Conservation (phyloP, 129 eudicot genomes). For the Flaveria sonorensis region DNA sequence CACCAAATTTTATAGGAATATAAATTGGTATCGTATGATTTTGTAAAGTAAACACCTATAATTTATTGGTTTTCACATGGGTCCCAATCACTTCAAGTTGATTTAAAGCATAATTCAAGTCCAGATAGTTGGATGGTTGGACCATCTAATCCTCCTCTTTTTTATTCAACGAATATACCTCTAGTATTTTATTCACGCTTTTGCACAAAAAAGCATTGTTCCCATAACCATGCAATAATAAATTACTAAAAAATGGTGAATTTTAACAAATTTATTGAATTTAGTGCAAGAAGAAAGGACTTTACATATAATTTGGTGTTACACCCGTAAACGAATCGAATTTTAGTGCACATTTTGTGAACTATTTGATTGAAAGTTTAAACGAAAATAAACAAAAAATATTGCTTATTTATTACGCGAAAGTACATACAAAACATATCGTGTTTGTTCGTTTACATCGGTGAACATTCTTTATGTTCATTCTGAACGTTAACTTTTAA, state of each 20-base stretch:
- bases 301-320: no score
- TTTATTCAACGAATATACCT: not conserved
- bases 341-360: no score
- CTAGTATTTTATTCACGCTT: not conserved
- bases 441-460: no score
- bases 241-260: not conserved
- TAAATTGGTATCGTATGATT: not conserved
- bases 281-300: no score
- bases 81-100: slow-evolving; percentile 4
- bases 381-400: no score
- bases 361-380: no score
- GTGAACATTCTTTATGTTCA: no score
- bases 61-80: not conserved
- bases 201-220: not conserved
- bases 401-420: no score
- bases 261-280: no score
- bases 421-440: no score
- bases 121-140: slow-evolving; percentile 6
- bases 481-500: no score
- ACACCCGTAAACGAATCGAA: no score
- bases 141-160: not conserved
- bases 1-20: not conserved
- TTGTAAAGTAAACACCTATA: not conserved
- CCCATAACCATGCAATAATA: not conserved
- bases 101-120: not conserved